Conservation (phyloP, 1,284 basidiomycete species). For the Ustilago tritici region DNA sequence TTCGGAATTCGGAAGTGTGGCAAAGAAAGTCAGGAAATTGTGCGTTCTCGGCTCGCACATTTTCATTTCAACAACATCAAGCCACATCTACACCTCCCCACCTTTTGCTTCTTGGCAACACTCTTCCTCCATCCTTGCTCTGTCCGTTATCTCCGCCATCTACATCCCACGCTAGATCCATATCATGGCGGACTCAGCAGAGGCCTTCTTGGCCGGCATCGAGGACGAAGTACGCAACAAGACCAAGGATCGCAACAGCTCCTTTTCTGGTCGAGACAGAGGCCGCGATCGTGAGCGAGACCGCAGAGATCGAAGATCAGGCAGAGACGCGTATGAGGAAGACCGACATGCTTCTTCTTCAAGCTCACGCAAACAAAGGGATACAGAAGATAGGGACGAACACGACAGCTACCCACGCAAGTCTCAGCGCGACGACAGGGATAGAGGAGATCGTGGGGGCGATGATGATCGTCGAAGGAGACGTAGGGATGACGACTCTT, state of each 20-base stretch:
- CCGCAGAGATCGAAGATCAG: conserved; percentile 34
- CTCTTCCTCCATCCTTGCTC: neutral
- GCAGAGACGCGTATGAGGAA: conserved; percentile 34
- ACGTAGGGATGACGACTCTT: conserved; percentile 52
- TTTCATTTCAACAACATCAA: neutral
- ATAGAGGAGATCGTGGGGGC: conserved; percentile 62
- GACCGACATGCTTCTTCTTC: conserved; percentile 29
- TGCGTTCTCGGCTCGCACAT: conserved; percentile 1
- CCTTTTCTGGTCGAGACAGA: conserved; percentile 19
- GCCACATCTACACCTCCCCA: neutral
- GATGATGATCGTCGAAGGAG: conserved; percentile 44
- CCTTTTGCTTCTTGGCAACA: neutral
- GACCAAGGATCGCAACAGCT: conserved; percentile 21
- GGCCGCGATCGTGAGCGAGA: conserved; percentile 27
- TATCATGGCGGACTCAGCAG: conserved; percentile 42
- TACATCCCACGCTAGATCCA: neutral
- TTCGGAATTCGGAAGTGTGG: conserved; percentile 3
- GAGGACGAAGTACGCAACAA: conserved; percentile 41
- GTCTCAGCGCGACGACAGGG: conserved; percentile 38
- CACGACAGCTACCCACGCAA: conserved; percentile 43
- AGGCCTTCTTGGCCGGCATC: conserved; percentile 51
- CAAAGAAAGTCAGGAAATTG: conserved; percentile 2
- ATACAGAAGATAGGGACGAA: conserved; percentile 43
- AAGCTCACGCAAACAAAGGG: conserved; percentile 29
- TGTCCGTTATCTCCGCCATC: neutral